A percentile compares a stretch with the other conserved stretches of the same genome.
Conservation (phyloP, 805 yeast species). For the Yarrowia sp. region DNA sequence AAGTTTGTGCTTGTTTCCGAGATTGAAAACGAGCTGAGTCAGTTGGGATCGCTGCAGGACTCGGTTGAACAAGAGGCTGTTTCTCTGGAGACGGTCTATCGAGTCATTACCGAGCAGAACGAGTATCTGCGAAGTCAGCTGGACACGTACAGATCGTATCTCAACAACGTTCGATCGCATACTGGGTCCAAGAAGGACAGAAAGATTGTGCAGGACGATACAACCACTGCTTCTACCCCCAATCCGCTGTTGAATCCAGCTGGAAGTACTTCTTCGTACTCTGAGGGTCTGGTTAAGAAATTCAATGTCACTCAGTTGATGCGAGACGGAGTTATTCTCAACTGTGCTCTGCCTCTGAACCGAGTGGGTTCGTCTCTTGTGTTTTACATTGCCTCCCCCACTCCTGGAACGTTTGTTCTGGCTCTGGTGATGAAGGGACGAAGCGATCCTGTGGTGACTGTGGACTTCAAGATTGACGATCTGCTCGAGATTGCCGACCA, state of each 20-base stretch:
- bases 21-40: conserved; percentile 38
- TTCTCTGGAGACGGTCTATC: conserved; percentile 37
- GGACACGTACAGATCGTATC: conserved; percentile 39
- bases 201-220: conserved; percentile 27
- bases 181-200: conserved; percentile 34
- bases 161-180: conserved; percentile 38
- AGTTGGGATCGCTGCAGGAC: conserved; percentile 37
- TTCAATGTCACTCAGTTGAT: conserved; percentile 33
- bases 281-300: conserved; percentile 31
- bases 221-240: neutral
- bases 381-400: conserved; percentile 34
- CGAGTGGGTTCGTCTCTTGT: conserved; percentile 22
- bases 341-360: conserved; percentile 34
- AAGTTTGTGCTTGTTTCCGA: conserved; percentile 35
- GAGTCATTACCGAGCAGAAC: conserved; percentile 39
- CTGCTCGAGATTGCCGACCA: conserved; percentile 35
- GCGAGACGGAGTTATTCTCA: conserved; percentile 34
- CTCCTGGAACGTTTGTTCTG: conserved; percentile 37
- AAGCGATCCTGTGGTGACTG: conserved; percentile 34
- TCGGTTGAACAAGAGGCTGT: conserved; percentile 36
- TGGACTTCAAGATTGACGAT: conserved; percentile 39
- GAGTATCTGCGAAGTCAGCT: conserved; percentile 39
- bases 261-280: conserved; percentile 11
- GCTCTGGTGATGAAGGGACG: conserved; percentile 37
- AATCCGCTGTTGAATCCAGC: conserved; percentile 13